Conservation (phyloP, 2,329 filamentous ascomycete genomes). For the Neopestalotiopsis clavispora region DNA sequence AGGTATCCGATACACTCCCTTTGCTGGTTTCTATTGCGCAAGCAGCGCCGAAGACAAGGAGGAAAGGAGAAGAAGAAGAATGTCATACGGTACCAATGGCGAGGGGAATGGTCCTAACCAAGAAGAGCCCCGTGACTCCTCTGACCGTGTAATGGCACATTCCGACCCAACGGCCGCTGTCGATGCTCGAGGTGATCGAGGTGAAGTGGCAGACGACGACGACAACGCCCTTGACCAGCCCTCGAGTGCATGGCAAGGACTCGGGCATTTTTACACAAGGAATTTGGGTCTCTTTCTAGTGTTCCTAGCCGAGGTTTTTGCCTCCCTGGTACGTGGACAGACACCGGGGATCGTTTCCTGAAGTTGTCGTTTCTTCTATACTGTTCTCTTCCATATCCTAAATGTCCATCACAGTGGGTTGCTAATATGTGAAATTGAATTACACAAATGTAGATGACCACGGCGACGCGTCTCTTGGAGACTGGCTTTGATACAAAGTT, state of each 20-base stretch:
- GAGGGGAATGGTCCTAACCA: not conserved
- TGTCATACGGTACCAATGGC: not conserved
- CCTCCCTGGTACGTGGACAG: constrained; percentile 39
- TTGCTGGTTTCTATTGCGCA: no score
- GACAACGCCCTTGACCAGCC: not conserved
- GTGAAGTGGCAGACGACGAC: not conserved
- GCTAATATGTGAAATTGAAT: no score
- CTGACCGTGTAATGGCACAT: not conserved
- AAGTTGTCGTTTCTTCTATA: not conserved
- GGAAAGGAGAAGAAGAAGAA: not conserved
- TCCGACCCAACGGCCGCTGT: not conserved
- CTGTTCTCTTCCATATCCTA: not conserved
- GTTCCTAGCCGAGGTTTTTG: constrained; percentile 46
- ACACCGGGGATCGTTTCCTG: not conserved
- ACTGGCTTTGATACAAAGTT: constrained; percentile 41
- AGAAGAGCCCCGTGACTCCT: not conserved
- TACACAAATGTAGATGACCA: constrained; percentile 39
- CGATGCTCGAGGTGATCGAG: not conserved
- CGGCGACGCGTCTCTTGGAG: constrained; percentile 43
- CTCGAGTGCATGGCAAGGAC: constrained; percentile 19
- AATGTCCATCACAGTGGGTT: no score
- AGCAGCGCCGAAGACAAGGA: not conserved
- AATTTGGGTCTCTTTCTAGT: constrained; percentile 46
- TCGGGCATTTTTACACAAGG: constrained; percentile 50
- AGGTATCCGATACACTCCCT: no score